Evolutionary conservation across 1,139 yeast species (phyloP).

Genomic region (Taphrina communis): DNA sequence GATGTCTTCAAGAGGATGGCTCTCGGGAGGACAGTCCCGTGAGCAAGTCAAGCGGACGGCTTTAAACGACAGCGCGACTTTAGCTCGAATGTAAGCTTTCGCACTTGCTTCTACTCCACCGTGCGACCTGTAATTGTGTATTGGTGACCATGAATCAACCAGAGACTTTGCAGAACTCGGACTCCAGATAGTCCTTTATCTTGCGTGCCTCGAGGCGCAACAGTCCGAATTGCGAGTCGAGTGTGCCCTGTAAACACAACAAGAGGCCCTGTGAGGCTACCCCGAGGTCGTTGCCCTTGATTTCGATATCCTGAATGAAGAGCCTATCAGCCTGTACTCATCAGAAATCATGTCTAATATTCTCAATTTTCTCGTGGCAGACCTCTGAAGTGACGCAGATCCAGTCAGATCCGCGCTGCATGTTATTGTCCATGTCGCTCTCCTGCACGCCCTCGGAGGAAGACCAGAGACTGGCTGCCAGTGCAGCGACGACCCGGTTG

Average conservation of each 20-base stretch:
- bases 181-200: slow-evolving; percentile 18
- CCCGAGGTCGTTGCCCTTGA: slow-evolving; percentile 5
- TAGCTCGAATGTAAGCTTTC: no score
- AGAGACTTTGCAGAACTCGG: slow-evolving; percentile 5
- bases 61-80: no score
- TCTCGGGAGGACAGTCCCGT: no score
- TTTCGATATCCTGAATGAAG: slow-evolving; percentile 15
- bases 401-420: slow-evolving; percentile 7
- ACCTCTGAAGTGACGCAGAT: slow-evolving; percentile 17
- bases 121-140: no score
- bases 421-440: background rate
- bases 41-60: no score
- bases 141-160: background rate
- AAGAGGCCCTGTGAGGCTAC: slow-evolving; percentile 3
- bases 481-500: slow-evolving; percentile 21
- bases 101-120: no score
- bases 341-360: background rate
- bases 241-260: slow-evolving; percentile 7
- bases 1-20: no score
- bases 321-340: background rate
- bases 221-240: slow-evolving; percentile 1
- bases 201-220: slow-evolving; percentile 4
- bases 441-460: background rate
- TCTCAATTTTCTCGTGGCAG: background rate
- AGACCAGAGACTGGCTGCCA: slow-evolving; percentile 30